These are phyloP conservation scores for Imleria badia DNA, from an alignment of 768 basidiomycete genomes.

Conservation along the genomic window DNA sequence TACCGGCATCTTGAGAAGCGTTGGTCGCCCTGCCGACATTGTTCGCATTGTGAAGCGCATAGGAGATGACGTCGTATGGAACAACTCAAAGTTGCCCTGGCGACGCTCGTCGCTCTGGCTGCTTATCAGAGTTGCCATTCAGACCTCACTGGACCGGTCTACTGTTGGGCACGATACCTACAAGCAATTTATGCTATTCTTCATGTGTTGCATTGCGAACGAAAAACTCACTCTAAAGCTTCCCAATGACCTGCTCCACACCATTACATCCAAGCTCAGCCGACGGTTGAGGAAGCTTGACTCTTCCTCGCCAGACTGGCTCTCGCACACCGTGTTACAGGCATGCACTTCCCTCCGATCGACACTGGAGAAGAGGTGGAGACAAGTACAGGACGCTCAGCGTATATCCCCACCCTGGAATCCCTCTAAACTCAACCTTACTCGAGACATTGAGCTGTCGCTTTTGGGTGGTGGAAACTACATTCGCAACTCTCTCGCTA, in stretches of 20 bases:
- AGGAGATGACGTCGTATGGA: constrained; percentile 47
- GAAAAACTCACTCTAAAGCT: neutral
- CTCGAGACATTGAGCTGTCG: constrained; percentile 34
- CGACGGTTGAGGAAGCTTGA: constrained; percentile 39
- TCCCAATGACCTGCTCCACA: constrained; percentile 37
- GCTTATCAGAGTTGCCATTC: constrained; percentile 45
- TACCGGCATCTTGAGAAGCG: constrained; percentile 44
- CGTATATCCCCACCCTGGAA: constrained; percentile 30
- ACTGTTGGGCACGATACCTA: constrained; percentile 18
- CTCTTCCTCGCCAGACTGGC: constrained; percentile 12
- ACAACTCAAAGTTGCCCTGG: constrained; percentile 42
- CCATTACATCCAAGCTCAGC: constrained; percentile 38
- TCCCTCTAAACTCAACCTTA: constrained; percentile 28
- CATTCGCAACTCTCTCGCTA: constrained; percentile 21
- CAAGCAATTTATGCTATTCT: constrained; percentile 36
- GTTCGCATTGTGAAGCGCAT: constrained; percentile 41
- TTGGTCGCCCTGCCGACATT: constrained; percentile 32
- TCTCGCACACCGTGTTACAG: constrained; percentile 4
- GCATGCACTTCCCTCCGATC: constrained; percentile 17
- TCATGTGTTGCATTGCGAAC: constrained; percentile 21
- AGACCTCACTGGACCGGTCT: constrained; percentile 34
- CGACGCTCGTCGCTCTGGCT: constrained; percentile 53
- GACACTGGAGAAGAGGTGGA: constrained; percentile 38
- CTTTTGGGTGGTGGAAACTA: constrained; percentile 31
- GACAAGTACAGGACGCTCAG: constrained; percentile 28